These are phyloP conservation scores for Colletotrichum neosansevieriae DNA, from an alignment of 2,329 filamentous ascomycete genomes.

Conservation along the genomic window DNA sequence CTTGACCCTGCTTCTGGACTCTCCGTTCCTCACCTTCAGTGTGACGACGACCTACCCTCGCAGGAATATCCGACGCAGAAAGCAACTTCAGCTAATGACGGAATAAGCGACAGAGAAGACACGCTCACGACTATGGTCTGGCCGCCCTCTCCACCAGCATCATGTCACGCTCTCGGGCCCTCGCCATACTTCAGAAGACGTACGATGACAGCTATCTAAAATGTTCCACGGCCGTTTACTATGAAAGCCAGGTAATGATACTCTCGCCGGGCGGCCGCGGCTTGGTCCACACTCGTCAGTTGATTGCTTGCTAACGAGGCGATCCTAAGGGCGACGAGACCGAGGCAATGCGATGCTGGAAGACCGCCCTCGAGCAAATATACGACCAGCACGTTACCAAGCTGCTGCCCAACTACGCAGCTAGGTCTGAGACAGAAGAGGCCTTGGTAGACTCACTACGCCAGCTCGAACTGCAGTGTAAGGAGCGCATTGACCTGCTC, in stretches of 20 bases:
- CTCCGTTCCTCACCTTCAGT: no score
- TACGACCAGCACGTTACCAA: slow-evolving; percentile 86
- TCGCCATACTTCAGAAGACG: slow-evolving; percentile 90
- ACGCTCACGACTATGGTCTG: slow-evolving; percentile 32
- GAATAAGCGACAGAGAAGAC: no score
- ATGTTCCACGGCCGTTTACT: slow-evolving; percentile 96
- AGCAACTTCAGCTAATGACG: no score
- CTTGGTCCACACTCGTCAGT: slow-evolving; percentile 6
- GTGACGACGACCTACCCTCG: no score
- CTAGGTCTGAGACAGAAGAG: slow-evolving; percentile 85
- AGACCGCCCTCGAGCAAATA: slow-evolving; percentile 87
- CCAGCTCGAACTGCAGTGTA: slow-evolving; percentile 89
- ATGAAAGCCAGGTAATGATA: slow-evolving; percentile 83
- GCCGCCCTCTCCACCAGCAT: slow-evolving; percentile 41
- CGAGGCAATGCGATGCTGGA: slow-evolving; percentile 93
- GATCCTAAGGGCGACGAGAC: slow-evolving; percentile 81
- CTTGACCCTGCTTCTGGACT: no score
- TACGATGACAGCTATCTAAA: slow-evolving; percentile 97
- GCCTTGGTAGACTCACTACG: slow-evolving; percentile 84
- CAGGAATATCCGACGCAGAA: no score
- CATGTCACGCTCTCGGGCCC: slow-evolving; percentile 67
- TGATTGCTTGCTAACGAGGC: slow-evolving; percentile 29
- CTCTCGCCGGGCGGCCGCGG: not conserved
- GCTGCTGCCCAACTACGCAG: slow-evolving; percentile 74
- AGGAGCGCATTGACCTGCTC: slow-evolving; percentile 90